Percentiles rank a stretch among this genome's conserved stretches.
Conservation (phyloP, 495 filamentous ascomycete species). For the Glarea lozoyensis region DNA sequence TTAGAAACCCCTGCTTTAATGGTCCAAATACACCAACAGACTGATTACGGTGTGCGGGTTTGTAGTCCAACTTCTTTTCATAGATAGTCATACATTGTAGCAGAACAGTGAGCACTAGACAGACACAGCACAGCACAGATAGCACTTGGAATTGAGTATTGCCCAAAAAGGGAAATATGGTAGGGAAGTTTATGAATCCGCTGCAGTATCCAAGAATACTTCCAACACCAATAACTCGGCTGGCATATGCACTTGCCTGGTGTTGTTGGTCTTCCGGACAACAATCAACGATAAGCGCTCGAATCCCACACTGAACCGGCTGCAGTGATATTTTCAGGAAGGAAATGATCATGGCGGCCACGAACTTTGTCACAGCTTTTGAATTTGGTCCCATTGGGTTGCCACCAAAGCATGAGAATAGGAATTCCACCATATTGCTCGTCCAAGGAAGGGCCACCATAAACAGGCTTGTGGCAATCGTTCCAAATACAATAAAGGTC, state of each 20-base stretch:
- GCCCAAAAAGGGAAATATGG: neutral
- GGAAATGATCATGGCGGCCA: slow-evolving; percentile 4
- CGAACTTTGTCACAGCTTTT: neutral
- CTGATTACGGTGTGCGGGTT: neutral
- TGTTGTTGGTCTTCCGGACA: slow-evolving; percentile 11
- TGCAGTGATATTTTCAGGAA: slow-evolving; percentile 14
- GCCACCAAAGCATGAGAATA: neutral
- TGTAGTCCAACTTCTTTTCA: neutral
- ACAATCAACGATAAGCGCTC: slow-evolving; percentile 14
- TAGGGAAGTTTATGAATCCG: neutral
- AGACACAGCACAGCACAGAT: slow-evolving; percentile 1
- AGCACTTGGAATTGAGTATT: slow-evolving; percentile 6
- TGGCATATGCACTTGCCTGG: slow-evolving; percentile 13
- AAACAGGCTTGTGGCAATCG: neutral
- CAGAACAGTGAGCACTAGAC: neutral
- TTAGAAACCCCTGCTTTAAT: neutral
- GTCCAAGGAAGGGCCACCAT: slow-evolving; percentile 9
- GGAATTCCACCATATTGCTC: neutral
- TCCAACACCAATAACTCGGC: slow-evolving; percentile 9
- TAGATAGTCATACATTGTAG: slow-evolving; percentile 2
- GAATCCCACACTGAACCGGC: slow-evolving; percentile 16
- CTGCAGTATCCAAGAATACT: slow-evolving; percentile 10
- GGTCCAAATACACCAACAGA: neutral
- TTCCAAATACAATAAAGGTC: slow-evolving; percentile 13
- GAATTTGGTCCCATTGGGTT: neutral